These are phyloP conservation scores for Camellia oleifera DNA, from an alignment of 179 eudicot species.

Conservation along the genomic window DNA sequence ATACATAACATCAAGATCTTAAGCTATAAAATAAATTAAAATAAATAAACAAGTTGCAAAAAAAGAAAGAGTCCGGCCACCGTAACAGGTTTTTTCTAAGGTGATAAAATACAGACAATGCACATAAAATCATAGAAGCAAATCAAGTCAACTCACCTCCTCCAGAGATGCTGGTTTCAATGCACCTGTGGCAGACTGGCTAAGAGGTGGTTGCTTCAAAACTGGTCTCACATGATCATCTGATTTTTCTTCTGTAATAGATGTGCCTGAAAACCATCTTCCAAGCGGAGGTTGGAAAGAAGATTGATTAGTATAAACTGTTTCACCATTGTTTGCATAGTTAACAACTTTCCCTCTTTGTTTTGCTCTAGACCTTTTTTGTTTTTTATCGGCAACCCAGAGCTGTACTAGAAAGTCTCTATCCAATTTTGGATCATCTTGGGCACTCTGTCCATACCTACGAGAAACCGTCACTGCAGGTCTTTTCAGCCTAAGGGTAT, in stretches of 20 bases:
- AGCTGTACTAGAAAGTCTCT: conserved; percentile 75
- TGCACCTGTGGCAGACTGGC: conserved; percentile 58
- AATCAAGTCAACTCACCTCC: conserved; percentile 54
- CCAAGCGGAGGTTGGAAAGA: conserved; percentile 13
- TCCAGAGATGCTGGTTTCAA: conserved; percentile 61
- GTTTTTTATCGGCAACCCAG: conserved; percentile 57
- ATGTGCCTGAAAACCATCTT: conserved; percentile 25
- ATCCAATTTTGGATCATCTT: conserved; percentile 41
- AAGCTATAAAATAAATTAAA: background rate
- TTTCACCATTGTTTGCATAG: conserved; percentile 19
- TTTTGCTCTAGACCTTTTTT: conserved; percentile 30
- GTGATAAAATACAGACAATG: background rate
- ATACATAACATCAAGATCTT: background rate
- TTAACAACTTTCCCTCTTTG: conserved; percentile 22
- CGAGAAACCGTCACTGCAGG: conserved; percentile 23
- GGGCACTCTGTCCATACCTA: conserved; percentile 31
- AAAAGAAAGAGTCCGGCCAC: background rate
- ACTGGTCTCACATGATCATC: conserved; percentile 18
- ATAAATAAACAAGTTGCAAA: background rate
- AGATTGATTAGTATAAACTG: conserved; percentile 4
- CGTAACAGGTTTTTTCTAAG: background rate
- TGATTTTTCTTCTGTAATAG: conserved; percentile 23
- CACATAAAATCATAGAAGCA: background rate
- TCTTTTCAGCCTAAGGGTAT: conserved; percentile 14
- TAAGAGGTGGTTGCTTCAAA: conserved; percentile 70